Percentiles rank a stretch among this genome's conserved stretches.
phyloP scores from a whole-genome alignment of 73 alveolate genomes.

The Blepharisma japonicum region DNA sequence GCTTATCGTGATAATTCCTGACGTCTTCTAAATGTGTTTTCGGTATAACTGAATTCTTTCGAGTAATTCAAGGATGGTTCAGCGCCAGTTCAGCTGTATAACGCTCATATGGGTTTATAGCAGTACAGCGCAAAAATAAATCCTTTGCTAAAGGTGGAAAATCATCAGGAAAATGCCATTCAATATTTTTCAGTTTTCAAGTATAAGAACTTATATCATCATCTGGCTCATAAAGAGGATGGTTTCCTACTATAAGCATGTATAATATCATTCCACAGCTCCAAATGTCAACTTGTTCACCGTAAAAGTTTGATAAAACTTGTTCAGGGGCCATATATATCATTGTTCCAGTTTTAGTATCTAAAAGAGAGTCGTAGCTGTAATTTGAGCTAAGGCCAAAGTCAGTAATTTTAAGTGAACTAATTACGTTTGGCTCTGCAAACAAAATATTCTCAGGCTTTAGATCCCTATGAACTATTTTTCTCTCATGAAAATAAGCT shows the following conservation, averaged over 20 bases:
- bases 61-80: conserved; percentile 82
- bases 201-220: conserved; percentile 38
- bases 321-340: conserved; percentile 85
- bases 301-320: conserved; percentile 50
- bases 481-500: conserved; percentile 38
- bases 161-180: conserved; percentile 38
- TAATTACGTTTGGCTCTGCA: conserved; percentile 40
- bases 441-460: conserved; percentile 72
- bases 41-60: conserved; percentile 34
- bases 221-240: conserved; percentile 78
- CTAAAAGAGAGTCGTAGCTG: conserved; percentile 40
- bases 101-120: conserved; percentile 78
- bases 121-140: conserved; percentile 66
- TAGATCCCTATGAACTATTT: conserved; percentile 64
- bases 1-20: conserved; percentile 7
- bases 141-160: conserved; percentile 71
- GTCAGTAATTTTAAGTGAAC: conserved; percentile 57
- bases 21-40: conserved; percentile 18
- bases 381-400: conserved; percentile 66
- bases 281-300: conserved; percentile 85
- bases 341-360: conserved; percentile 59
- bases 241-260: conserved; percentile 68
- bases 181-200: conserved; percentile 42
- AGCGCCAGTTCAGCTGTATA: conserved; percentile 76
- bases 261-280: conserved; percentile 91